These are phyloP conservation scores for Aspergillus versicolor DNA, from an alignment of 2,329 filamentous ascomycete species.

Conservation along the genomic window DNA sequence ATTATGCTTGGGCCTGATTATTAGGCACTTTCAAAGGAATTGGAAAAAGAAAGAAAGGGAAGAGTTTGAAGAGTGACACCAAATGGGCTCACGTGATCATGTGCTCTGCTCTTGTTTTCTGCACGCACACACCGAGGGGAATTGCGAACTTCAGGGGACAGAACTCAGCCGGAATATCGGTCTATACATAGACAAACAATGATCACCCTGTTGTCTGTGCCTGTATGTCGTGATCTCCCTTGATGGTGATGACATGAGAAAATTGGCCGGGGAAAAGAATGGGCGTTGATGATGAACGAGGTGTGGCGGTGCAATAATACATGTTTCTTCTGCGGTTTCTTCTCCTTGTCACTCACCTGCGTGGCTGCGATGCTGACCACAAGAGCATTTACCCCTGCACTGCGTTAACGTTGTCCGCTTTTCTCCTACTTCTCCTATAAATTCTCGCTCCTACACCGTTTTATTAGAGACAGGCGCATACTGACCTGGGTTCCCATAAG, in stretches of 20 bases:
- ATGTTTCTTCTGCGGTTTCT: conserved; percentile 10
- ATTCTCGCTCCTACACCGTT: not conserved
- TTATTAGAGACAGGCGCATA: conserved; percentile 7
- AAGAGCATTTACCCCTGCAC: conserved; percentile 23
- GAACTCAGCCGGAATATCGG: not conserved
- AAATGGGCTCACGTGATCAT: conserved; percentile 12
- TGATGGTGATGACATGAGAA: conserved; percentile 12
- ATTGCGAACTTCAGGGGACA: not conserved
- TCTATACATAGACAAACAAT: conserved; percentile 6
- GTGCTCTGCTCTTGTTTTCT: not conserved
- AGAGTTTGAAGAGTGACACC: conserved; percentile 3
- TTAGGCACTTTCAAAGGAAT: not conserved
- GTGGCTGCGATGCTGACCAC: conserved; percentile 11
- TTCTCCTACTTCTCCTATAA: not conserved
- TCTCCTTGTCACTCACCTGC: conserved; percentile 13
- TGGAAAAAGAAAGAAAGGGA: not conserved
- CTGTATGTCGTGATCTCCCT: conserved; percentile 14
- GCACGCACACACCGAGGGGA: not conserved
- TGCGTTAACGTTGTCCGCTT: conserved; percentile 1
- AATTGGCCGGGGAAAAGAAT: conserved; percentile 1
- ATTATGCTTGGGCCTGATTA: not conserved
- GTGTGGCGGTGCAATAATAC: conserved; percentile 27
- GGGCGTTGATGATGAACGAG: conserved; percentile 5
- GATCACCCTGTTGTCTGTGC: not conserved
- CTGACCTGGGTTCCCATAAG: conserved; percentile 35